Conservation (phyloP, 345 rosid genomes). For the Brassica nigra region DNA sequence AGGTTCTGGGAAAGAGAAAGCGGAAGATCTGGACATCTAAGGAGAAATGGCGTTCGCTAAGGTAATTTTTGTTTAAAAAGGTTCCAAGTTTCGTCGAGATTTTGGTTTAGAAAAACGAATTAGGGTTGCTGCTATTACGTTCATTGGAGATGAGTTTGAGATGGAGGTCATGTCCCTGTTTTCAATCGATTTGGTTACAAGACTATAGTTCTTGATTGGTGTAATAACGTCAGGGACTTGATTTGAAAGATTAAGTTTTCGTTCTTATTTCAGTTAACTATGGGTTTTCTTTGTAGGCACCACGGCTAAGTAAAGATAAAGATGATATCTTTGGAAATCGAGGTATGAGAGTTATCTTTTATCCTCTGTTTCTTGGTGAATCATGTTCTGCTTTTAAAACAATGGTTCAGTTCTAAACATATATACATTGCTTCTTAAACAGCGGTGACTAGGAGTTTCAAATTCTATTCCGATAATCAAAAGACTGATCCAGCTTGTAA, state of each 20-base stretch:
- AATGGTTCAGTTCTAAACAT: background rate
- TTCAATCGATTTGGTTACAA: background rate
- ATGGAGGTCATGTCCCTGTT: background rate
- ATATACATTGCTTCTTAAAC: constrained; percentile 14
- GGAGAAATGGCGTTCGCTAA: constrained; percentile 36
- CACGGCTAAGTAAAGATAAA: constrained; percentile 26
- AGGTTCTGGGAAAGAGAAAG: background rate
- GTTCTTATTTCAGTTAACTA: background rate
- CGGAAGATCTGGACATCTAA: constrained; percentile 30
- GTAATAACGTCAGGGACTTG: too few species aligned
- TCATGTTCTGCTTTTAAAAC: background rate
- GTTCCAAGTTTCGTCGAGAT: background rate
- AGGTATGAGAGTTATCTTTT: constrained; percentile 14
- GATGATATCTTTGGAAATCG: constrained; percentile 31
- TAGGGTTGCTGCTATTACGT: background rate
- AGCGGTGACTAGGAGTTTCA: constrained; percentile 49
- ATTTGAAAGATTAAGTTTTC: too few species aligned
- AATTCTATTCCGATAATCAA: constrained; percentile 49
- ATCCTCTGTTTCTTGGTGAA: background rate
- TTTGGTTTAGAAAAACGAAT: background rate
- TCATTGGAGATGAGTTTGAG: constrained; percentile 10
- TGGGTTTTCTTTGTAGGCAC: constrained; percentile 28
- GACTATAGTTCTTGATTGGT: too few species aligned
- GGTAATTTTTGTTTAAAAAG: background rate
- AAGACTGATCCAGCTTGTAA: constrained; percentile 38